Base-by-base conservation (phyloP, 495 filamentous ascomycete species). In the Astrocystis sublimbata region DNA sequence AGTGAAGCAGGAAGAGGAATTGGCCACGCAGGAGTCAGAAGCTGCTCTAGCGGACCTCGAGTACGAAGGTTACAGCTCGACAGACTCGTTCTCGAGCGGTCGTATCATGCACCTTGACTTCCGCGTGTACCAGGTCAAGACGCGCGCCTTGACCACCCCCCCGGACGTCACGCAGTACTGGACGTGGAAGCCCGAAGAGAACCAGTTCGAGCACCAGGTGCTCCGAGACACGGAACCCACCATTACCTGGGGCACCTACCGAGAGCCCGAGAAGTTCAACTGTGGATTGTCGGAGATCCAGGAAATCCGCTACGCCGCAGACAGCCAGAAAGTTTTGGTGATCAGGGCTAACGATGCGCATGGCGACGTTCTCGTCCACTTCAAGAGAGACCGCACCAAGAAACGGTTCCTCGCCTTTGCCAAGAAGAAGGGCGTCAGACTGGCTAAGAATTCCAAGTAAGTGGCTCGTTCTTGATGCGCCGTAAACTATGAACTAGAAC, bases 81-180 rank as follows among this genome's bases (percentile, higher is more conserved):
- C 62, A 13, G 79, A 82, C 64, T 78, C 77, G 13, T 76, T 73
- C 65, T 73, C 68, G 10, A 61, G 59, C 8, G 77, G 78, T 24
- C 56, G 61, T 38, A 72, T 82, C 28, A 72, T 71, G 60, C 55
- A 70, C 13, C 67, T 71, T 8, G 79, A 82, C 72, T 82, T 75
- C 71, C 74, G 78, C 17, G 57, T 82, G 7, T 66, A 76, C n/a
- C 78, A 81, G 60, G 75, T 82, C 64, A 78, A 79, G 71, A 75
- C 74, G 31, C 62, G 60, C 33, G 55, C 54, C 10, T 60, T 76
- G 21, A 73, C 78, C 3, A 80, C 71, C 28, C 76, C 74, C 61
- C 52, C 67, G 2, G 30, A 70, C 3, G 72, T 79, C 13, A 81
- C 78, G n/a, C 79, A 82, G 63, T 82, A 82, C 70, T 80, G 78